Evolutionary conservation across 495 filamentous ascomycete genomes (phyloP).

Genomic region (Parathielavia appendiculata): DNA sequence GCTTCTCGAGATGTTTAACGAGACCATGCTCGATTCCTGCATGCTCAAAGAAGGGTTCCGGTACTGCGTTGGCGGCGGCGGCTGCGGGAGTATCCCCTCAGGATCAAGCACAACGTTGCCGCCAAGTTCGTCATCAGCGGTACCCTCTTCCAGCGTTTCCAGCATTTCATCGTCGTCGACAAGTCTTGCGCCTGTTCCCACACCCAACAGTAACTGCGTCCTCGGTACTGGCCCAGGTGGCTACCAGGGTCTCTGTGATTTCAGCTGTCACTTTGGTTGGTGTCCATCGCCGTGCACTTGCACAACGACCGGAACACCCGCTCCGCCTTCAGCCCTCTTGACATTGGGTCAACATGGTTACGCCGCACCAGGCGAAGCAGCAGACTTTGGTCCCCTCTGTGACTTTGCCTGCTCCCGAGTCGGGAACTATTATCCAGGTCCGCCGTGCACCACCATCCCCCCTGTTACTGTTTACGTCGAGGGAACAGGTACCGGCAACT

Average conservation of each 20-base stretch:
- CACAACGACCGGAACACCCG: background rate
- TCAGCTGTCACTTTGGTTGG: background rate
- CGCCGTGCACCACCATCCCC: background rate
- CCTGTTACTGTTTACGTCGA: background rate
- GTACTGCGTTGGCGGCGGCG: background rate
- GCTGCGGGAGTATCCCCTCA: background rate
- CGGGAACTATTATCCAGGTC: background rate
- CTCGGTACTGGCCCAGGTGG: constrained; percentile 1
- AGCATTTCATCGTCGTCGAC: background rate
- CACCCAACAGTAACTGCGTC: constrained; percentile 1
- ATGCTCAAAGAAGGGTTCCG: constrained; percentile 2
- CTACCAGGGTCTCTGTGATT: background rate
- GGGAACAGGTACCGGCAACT: background rate
- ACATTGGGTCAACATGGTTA: background rate
- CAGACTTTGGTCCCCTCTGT: background rate
- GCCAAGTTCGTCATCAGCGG: background rate
- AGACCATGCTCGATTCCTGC: background rate
- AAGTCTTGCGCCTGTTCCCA: background rate
- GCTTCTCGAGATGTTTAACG: background rate
- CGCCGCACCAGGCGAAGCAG: background rate
- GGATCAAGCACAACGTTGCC: constrained; percentile 1
- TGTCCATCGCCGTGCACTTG: background rate
- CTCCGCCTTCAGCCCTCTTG: background rate
- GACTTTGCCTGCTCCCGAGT: background rate
- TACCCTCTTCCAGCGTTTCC: constrained; percentile 4